Conservation (phyloP, 192 early-diverging fungal genomes). For the Backusella morwellensis region DNA sequence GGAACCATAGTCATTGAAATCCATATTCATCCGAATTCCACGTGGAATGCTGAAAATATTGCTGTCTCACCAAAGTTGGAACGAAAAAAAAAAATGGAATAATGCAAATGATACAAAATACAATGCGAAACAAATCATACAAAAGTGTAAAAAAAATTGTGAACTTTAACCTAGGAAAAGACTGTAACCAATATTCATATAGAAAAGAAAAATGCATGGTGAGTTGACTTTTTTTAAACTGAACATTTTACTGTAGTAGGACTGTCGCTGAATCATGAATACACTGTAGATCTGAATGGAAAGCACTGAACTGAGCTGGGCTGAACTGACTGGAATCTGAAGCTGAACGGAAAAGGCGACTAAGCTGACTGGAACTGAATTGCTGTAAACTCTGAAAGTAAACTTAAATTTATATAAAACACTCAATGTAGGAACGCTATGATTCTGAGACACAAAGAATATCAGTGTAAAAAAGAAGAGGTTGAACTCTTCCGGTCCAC, state of each 20-base stretch:
- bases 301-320: neutral
- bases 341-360: neutral
- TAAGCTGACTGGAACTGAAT: neutral
- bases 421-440: neutral
- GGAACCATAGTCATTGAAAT: neutral
- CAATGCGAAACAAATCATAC: neutral
- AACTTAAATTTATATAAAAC: neutral
- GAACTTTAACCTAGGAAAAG: neutral
- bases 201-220: neutral
- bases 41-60: neutral
- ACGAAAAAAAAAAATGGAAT: neutral
- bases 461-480: constrained; percentile 9
- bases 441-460: neutral
- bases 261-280: neutral
- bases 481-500: constrained; percentile 4
- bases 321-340: neutral
- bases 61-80: neutral
- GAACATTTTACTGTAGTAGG: neutral
- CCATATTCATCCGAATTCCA: neutral
- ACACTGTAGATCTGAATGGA: neutral
- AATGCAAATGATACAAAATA: constrained; percentile 1
- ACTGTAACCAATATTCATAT: neutral
- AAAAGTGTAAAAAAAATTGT: neutral
- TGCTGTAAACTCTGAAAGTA: neutral
- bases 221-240: neutral